phyloP scores from a whole-genome alignment of 2,329 filamentous ascomycete species.

The Colletotrichum sp. region DNA sequence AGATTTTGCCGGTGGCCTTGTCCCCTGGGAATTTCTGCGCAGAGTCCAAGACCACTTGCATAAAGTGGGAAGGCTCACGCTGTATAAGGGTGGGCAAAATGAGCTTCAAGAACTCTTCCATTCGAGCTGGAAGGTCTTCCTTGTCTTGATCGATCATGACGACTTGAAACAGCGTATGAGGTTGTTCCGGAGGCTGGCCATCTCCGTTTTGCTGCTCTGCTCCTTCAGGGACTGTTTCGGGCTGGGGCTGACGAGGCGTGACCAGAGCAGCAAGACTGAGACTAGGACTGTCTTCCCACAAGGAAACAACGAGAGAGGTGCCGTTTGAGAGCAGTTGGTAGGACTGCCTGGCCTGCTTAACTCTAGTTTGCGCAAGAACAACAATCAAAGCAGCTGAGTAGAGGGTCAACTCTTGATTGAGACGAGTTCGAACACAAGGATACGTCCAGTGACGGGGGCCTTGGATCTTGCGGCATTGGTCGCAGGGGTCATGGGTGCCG shows the following conservation, averaged over 20 bases:
- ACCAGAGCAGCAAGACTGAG: conserved; percentile 21
- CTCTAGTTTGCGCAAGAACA: conserved; percentile 64
- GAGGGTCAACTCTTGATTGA: conserved; percentile 66
- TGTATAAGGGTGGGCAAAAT: conserved; percentile 63
- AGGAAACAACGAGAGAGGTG: conserved; percentile 29
- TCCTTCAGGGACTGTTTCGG: background rate
- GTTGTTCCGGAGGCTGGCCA: background rate
- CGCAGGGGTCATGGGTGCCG: conserved; percentile 67
- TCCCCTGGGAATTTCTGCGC: conserved; percentile 50
- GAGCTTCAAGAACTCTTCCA: conserved; percentile 66
- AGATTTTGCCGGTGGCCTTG: conserved; percentile 57
- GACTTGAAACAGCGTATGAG: conserved; percentile 31
- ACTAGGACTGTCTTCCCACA: conserved; percentile 22
- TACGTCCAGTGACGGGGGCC: conserved; percentile 70
- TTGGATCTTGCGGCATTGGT: conserved; percentile 68
- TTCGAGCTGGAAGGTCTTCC: conserved; percentile 63
- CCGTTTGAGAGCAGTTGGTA: conserved; percentile 54
- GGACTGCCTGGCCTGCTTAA: conserved; percentile 59
- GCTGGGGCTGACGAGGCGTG: conserved; percentile 11
- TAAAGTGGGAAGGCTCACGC: conserved; percentile 65
- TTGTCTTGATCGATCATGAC: conserved; percentile 67
- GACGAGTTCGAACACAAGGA: conserved; percentile 66
- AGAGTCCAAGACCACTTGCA: conserved; percentile 63
- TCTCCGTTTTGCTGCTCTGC: conserved; percentile 20
- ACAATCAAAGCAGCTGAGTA: conserved; percentile 70